Conservation (phyloP, 441 rosid species). For the Isatis lusitanica region DNA sequence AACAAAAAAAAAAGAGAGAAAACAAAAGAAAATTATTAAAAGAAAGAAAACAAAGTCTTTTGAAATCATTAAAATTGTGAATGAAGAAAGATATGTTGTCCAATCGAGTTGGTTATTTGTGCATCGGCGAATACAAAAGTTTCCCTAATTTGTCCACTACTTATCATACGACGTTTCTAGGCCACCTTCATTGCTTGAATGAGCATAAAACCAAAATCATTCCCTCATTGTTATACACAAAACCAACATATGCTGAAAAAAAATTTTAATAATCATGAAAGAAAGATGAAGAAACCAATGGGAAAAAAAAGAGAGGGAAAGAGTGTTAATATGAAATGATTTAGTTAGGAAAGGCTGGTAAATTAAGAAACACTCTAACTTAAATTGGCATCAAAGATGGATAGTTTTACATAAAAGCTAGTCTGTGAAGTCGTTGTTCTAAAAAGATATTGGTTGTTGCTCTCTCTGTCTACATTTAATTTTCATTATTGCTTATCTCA, state of each 20-base stretch:
- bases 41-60: not conserved
- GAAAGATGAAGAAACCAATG: not conserved
- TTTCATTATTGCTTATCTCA: not conserved
- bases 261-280: not conserved
- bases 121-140: not conserved
- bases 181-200: no score
- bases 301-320: not conserved
- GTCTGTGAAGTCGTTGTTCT: no score
- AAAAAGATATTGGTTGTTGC: not conserved
- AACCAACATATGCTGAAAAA: no score
- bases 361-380: constrained; percentile 24
- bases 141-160: not conserved
- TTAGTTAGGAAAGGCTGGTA: constrained; percentile 1
- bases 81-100: constrained; percentile 4
- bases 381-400: constrained; percentile 5
- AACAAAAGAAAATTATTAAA: not conserved
- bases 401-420: not conserved
- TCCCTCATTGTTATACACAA: not conserved
- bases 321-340: not conserved
- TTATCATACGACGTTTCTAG: not conserved
- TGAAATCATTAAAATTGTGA: constrained; percentile 10
- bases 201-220: no score
- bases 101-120: constrained; percentile 12
- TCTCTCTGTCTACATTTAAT: constrained; percentile 7
- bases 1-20: not conserved